Evolutionary conservation across 2,329 filamentous ascomycete species (phyloP), one percentile per base, ranked within the genome.

Genomic region (Phyllosticta citribraziliensis): DNA sequence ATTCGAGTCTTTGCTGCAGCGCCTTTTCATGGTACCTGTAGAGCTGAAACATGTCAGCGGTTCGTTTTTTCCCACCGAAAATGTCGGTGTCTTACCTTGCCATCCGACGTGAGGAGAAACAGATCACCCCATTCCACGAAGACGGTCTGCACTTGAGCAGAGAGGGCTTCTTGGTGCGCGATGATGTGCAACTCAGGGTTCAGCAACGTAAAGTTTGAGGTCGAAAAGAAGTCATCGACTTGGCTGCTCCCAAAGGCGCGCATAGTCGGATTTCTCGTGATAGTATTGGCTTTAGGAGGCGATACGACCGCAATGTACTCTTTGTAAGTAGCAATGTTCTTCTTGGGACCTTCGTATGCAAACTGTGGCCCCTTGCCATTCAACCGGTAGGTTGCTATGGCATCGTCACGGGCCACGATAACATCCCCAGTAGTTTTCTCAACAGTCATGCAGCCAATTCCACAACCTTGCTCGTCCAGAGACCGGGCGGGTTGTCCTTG

Each of bases 321-420:
- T 61, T 87, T 85, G 74, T 88, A 94, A 14, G 89, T 84, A 53
- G 84, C 81, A 40, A 97, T 84, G 60, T 90, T 80, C 67, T 87
- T 92, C 76, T 99, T 99, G 6, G 88, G 86, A 5, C 90, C 88
- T 71, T 99, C 93, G 70, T 95, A 97, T 0, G 91, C 91, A 73
- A 89, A 92, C 51, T 91, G 93, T 0, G 91, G 88, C 0, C 91
- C 91, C 63, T 92, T 84, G 0, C 93, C 93, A 62, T 94, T 88
- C 0, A 88, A 77, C 0, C 88, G 89, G 74, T 97, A 99, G 63
- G 90, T 92, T 75, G 97, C 97, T 59, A 99, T 88, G 8, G 93
- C 94, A 81, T 99, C 95, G 67, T 97, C 91, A 63, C 94, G 82
- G 0, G 88, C 94, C n/a, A 99, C 88, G 2, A 99, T 84, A 20